Evolutionary conservation across 2,329 filamentous ascomycete species (phyloP).

Genomic region (Colletotrichum chrysophilum): DNA sequence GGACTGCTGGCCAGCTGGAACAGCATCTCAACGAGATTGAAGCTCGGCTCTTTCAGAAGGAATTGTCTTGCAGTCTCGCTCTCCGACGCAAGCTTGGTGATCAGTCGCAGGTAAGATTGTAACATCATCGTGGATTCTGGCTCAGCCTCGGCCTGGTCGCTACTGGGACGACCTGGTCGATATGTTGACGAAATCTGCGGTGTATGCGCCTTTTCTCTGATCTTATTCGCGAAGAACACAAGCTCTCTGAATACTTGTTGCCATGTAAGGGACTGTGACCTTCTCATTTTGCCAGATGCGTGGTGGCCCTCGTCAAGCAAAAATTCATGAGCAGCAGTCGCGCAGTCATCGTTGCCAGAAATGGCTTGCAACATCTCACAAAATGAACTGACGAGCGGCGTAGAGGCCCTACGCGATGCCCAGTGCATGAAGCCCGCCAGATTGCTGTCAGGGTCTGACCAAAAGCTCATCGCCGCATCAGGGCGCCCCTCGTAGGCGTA

Average conservation of each 20-base stretch:
- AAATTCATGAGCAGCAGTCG: conserved; percentile 86
- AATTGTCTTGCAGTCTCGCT: conserved; percentile 76
- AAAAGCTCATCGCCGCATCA: conserved; percentile 87
- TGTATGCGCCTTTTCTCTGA: conserved; percentile 72
- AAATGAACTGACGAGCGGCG: conserved; percentile 93
- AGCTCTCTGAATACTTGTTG: conserved; percentile 91
- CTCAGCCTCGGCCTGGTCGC: conserved; percentile 77
- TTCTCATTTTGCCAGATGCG: conserved; percentile 77
- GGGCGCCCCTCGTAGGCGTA: conserved; percentile 88
- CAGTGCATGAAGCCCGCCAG: conserved; percentile 94
- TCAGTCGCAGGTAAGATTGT: conserved; percentile 88
- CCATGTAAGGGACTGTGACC: conserved; percentile 88
- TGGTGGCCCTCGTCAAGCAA: conserved; percentile 83
- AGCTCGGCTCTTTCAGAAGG: conserved; percentile 69
- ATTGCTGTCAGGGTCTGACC: conserved; percentile 91
- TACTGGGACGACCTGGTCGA: conserved; percentile 64
- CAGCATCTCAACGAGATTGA: conserved; percentile 75
- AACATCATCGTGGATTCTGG: conserved; percentile 97
- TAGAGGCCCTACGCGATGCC: conserved; percentile 94
- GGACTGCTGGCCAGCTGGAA: conserved; percentile 80
- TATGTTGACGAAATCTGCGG: conserved; percentile 55
- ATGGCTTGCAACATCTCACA: conserved; percentile 95
- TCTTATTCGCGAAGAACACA: conserved; percentile 79
- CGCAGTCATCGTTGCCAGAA: conserved; percentile 81
- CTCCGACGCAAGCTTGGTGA: conserved; percentile 80